Evolutionary conservation across 768 basidiomycete genomes (phyloP).

Genomic region (Pulveroboletus frians): DNA sequence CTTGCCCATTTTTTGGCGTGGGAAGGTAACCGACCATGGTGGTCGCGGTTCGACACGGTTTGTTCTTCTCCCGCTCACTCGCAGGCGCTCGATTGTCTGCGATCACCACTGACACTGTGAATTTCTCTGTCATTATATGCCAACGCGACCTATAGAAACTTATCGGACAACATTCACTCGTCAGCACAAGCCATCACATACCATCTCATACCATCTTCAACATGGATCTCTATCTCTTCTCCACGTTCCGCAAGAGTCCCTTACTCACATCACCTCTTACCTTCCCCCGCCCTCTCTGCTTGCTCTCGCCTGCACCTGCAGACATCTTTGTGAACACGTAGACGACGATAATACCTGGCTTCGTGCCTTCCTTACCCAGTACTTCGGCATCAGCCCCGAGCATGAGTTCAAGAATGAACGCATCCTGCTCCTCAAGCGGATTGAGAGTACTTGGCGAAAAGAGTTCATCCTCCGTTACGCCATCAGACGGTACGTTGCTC

Average conservation of each 20-base stretch:
- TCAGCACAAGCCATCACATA: conserved; percentile 27
- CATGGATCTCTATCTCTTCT: conserved; percentile 49
- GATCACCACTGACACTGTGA: conserved; percentile 11
- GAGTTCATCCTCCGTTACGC: conserved; percentile 60
- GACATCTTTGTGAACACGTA: conserved; percentile 56
- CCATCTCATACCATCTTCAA: conserved; percentile 27
- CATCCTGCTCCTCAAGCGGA: conserved; percentile 50
- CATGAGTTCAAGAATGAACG: conserved; percentile 42
- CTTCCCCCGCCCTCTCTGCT: conserved; percentile 61
- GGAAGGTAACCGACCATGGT: too few species aligned
- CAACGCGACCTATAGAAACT: conserved; percentile 45
- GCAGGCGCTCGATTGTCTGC: conserved; percentile 25
- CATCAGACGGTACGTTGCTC: conserved; percentile 44
- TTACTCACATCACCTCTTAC: conserved; percentile 71
- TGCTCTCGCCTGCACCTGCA: conserved; percentile 50
- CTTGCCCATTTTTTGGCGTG: too few species aligned
- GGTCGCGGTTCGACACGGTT: too few species aligned
- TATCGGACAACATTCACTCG: conserved; percentile 33
- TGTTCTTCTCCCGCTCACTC: conserved; percentile 8
- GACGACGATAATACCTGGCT: conserved; percentile 78
- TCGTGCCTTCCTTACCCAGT: conserved; percentile 65
- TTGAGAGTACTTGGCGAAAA: conserved; percentile 59
- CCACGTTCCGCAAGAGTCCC: conserved; percentile 61
- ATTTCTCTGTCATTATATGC: conserved; percentile 55
- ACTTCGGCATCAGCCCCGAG: conserved; percentile 64